A percentile compares a stretch with the other conserved stretches of the same genome.
Conservation (phyloP, 768 basidiomycete genomes). For the Rhizopogon rudus region DNA sequence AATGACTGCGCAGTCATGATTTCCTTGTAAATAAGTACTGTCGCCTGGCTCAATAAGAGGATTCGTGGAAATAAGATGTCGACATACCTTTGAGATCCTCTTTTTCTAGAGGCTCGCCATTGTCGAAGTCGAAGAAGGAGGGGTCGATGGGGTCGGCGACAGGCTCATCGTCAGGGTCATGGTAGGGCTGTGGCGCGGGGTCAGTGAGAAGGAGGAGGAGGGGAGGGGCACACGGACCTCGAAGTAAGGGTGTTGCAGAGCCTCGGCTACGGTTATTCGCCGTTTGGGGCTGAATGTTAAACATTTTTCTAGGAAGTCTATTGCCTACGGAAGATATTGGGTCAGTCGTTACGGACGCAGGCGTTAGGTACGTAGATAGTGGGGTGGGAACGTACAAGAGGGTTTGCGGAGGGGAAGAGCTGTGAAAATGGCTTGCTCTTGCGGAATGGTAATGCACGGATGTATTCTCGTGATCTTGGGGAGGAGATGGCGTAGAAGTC, state of each 20-base stretch:
- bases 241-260: slow-evolving; percentile 86
- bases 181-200: slow-evolving; percentile 60
- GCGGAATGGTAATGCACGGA: slow-evolving; percentile 83
- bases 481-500: slow-evolving; percentile 94
- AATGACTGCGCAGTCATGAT: slow-evolving; percentile 25
- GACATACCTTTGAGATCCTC: slow-evolving; percentile 63
- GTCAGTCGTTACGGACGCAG: neutral
- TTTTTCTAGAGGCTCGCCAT: slow-evolving; percentile 57
- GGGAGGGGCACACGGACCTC: slow-evolving; percentile 41
- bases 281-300: slow-evolving; percentile 84
- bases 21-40: slow-evolving; percentile 46
- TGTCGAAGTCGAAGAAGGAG: slow-evolving; percentile 81
- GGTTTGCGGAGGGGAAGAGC: slow-evolving; percentile 75
- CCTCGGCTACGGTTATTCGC: slow-evolving; percentile 84
- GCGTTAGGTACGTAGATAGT: neutral
- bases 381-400: slow-evolving; percentile 37
- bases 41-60: neutral
- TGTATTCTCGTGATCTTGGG: slow-evolving; percentile 74
- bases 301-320: slow-evolving; percentile 76
- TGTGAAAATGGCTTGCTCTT: slow-evolving; percentile 67
- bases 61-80: neutral
- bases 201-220: neutral
- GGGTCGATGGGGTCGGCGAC: slow-evolving; percentile 71
- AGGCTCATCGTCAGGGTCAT: slow-evolving; percentile 88
- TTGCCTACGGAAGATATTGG: slow-evolving; percentile 37